Conservation (phyloP, 2,329 filamentous ascomycete genomes). For the Graphilbum sp. region DNA sequence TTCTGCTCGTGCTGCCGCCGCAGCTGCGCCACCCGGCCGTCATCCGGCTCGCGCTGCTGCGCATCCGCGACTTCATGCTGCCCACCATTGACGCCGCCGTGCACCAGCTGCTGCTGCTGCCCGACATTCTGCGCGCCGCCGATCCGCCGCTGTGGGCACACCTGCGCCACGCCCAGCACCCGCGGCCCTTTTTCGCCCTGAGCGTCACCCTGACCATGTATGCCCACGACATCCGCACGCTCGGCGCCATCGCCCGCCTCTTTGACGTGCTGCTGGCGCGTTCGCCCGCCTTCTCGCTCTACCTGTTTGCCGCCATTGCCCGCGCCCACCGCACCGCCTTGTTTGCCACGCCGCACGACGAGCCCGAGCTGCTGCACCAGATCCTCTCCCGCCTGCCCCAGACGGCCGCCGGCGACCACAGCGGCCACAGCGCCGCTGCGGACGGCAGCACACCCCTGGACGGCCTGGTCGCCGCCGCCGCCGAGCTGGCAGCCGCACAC, state of each 20-base stretch:
- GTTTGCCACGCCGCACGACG: constrained; percentile 65
- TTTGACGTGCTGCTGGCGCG: constrained; percentile 84
- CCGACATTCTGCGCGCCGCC: constrained; percentile 57
- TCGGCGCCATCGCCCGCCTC: constrained; percentile 71
- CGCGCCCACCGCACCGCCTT: constrained; percentile 67
- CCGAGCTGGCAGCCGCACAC: constrained; percentile 42
- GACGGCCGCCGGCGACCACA: not conserved
- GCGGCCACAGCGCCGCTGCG: constrained; percentile 22
- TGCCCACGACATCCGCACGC: constrained; percentile 85
- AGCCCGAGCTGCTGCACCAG: constrained; percentile 84
- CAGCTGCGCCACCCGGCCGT: constrained; percentile 45
- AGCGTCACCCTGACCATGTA: constrained; percentile 92
- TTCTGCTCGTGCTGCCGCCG: constrained; percentile 67
- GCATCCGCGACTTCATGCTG: constrained; percentile 96
- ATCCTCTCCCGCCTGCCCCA: constrained; percentile 75
- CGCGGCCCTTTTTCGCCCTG: constrained; percentile 69
- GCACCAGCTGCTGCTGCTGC: constrained; percentile 73
- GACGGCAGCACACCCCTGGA: constrained; percentile 43
- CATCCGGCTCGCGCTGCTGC: constrained; percentile 68
- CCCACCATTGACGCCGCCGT: constrained; percentile 69
- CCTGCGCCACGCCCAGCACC: constrained; percentile 49
- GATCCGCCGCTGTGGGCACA: constrained; percentile 60
- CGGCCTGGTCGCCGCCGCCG: constrained; percentile 50
- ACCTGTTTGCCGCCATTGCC: constrained; percentile 82
- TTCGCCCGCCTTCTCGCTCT: constrained; percentile 77